phyloP scores from a whole-genome alignment of 371 early-diverging fungal species.

The Actinomucor elegans region DNA sequence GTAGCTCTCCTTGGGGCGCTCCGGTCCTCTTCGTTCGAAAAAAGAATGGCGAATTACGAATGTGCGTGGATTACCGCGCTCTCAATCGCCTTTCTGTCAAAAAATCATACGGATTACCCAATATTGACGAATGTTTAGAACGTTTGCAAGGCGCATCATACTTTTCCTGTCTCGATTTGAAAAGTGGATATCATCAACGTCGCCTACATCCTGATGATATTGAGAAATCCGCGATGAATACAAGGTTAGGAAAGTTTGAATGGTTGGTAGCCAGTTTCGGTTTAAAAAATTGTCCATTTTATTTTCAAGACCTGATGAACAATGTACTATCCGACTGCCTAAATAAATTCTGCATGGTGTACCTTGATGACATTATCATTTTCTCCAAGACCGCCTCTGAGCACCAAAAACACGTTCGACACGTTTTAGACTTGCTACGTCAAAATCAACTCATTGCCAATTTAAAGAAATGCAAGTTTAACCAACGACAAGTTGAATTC shows the following conservation, averaged over 20 bases:
- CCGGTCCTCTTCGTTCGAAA: slow-evolving; percentile 49
- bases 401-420: slow-evolving; percentile 34
- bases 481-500: slow-evolving; percentile 28
- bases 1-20: slow-evolving; percentile 21
- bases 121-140: slow-evolving; percentile 30
- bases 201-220: slow-evolving; percentile 12
- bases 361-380: slow-evolving; percentile 58
- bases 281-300: slow-evolving; percentile 42
- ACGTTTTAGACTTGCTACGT: slow-evolving; percentile 31
- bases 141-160: slow-evolving; percentile 9
- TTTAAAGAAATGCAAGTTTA: slow-evolving; percentile 53
- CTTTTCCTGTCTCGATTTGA: slow-evolving; percentile 14
- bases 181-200: slow-evolving; percentile 14
- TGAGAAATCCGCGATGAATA: slow-evolving; percentile 30
- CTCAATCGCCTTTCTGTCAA: slow-evolving; percentile 36
- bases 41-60: slow-evolving; percentile 32
- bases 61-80: slow-evolving; percentile 44
- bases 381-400: slow-evolving; percentile 41
- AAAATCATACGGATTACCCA: slow-evolving; percentile 34
- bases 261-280: slow-evolving; percentile 54
- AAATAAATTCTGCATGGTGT: slow-evolving; percentile 40
- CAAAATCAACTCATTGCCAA: slow-evolving; percentile 33
- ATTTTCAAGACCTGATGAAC: slow-evolving; percentile 47
- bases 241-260: slow-evolving; percentile 42
- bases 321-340: slow-evolving; percentile 28